These are phyloP conservation scores for Paracoccidioides lutzii DNA, from an alignment of 2,329 filamentous ascomycete species.

Conservation along the genomic window DNA sequence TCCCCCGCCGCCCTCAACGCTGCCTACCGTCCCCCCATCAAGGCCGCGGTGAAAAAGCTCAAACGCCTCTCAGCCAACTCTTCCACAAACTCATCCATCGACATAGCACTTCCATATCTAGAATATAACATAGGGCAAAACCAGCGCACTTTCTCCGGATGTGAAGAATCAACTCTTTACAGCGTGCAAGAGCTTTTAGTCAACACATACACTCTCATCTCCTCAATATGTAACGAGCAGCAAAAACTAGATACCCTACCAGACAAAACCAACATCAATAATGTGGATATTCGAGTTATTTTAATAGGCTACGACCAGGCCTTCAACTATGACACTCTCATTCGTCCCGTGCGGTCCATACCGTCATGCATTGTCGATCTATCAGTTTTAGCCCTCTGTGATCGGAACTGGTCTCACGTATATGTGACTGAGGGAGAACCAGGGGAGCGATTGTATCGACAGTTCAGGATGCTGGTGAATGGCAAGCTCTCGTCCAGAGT, in stretches of 20 bases:
- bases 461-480: constrained; percentile 5
- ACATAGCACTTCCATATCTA: constrained; percentile 2
- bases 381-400: constrained; percentile 4
- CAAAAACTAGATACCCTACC: background rate
- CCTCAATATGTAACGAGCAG: constrained; percentile 1
- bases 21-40: constrained; percentile 1
- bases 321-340: constrained; percentile 1
- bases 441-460: constrained; percentile 4
- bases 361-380: constrained; percentile 5
- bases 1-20: constrained; percentile 3
- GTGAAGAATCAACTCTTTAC: background rate
- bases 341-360: background rate
- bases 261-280: background rate
- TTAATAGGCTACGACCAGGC: background rate
- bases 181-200: background rate
- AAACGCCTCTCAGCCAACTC: background rate
- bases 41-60: background rate
- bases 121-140: background rate
- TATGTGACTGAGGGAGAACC: constrained; percentile 6
- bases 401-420: constrained; percentile 6
- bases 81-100: background rate
- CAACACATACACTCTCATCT: constrained; percentile 3
- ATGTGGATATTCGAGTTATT: background rate
- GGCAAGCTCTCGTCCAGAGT: constrained; percentile 1
- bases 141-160: constrained; percentile 2